Evolutionary conservation across 2,329 filamentous ascomycete genomes (phyloP).

Genomic region (Alternaria arbusti): DNA sequence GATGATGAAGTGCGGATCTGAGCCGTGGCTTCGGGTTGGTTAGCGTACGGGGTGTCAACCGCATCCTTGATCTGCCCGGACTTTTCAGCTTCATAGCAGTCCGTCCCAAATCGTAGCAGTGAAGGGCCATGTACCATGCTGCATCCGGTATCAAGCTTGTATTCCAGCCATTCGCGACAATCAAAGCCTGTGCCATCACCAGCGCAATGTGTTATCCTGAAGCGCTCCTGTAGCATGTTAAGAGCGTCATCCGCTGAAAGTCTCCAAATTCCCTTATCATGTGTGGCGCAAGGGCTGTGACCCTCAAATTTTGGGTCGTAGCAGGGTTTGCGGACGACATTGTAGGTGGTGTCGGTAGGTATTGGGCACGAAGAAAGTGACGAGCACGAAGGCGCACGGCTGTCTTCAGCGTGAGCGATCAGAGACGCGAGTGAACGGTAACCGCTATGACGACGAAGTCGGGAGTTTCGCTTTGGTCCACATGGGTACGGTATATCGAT

Average conservation of each 20-base stretch:
- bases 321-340: neutral
- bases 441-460: neutral
- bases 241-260: neutral
- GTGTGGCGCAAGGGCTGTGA: neutral
- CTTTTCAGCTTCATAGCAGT: neutral
- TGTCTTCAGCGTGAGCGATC: neutral
- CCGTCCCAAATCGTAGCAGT: neutral
- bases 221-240: neutral
- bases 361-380: neutral
- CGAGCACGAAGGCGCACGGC: neutral
- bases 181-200: neutral
- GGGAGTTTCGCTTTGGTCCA: neutral
- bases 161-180: neutral
- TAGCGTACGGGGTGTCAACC: neutral
- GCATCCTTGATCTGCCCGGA: neutral
- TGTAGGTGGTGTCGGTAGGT: neutral
- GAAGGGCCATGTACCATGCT: neutral
- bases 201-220: neutral
- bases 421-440: neutral
- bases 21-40: neutral
- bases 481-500: neutral
- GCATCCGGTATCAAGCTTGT: neutral
- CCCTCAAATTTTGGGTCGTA: neutral
- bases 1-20: neutral
- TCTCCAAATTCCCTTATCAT: neutral